Base-by-base conservation (phyloP, 2,329 filamentous ascomycete species). In the Aspergillus thermomutatus region DNA sequence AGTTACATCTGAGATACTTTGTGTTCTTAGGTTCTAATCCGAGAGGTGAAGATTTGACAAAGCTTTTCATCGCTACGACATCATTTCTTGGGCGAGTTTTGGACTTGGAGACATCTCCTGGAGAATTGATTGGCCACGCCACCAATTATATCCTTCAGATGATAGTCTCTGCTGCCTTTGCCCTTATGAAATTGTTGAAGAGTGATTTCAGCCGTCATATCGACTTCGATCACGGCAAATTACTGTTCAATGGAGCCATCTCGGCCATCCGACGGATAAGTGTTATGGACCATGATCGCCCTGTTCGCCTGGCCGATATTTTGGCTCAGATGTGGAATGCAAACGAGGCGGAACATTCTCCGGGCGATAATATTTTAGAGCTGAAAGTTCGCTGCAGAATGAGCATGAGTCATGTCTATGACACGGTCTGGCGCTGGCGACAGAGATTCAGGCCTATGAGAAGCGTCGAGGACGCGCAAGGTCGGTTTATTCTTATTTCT, bases 371-470 rank as follows among this genome's bases (percentile, higher is more conserved):
- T 57, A 69, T 69, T 21, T 72, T 87, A 10, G 82, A 85, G 56
- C 79, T 88, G 9, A 85, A 84, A 57, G 82, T 88, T 28, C 81
- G 84, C 40, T 86, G 83, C 60, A 77, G 85, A 10, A 87, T 86
- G 79, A 87, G 84, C 63, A 83, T 87, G 77, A 86, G 83, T 56
- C 79, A 87, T 47, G 80, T 87, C 2, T 87, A 85, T 64, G 86
- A 88, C 66, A 84, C 82, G 2, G 83, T 87, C 19, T 87, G 84
- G 84, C 79, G 84, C 50, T 88, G 85, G 85, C 79, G 84, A 52
- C 80, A 84, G 53, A 82, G 84, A 60, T 84, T 83, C 70, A 87
- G 89, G 71, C 82, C 87, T 49, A 78, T 84, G 67, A 88, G 86
- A 57, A 83, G 86, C 52, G 59, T 66, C 0, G 68, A 73, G 66